Percentiles rank a stretch among this genome's conserved stretches.
These are phyloP conservation scores for Kazachstania sp. DNA, from an alignment of 1,139 yeast genomes.

Conservation along the genomic window DNA sequence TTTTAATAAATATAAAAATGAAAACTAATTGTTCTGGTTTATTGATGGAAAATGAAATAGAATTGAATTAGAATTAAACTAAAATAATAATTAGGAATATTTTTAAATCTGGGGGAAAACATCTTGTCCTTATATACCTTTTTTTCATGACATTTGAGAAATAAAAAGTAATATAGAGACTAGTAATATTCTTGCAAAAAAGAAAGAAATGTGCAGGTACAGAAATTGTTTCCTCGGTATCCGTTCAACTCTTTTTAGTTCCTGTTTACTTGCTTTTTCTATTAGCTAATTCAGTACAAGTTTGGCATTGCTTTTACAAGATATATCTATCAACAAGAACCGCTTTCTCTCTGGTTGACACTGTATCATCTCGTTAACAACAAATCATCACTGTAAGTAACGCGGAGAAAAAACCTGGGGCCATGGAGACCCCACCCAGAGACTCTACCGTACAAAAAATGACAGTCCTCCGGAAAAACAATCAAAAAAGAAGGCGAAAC, in stretches of 20 bases:
- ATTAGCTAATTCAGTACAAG: background rate
- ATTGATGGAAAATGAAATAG: background rate
- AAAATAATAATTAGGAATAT: background rate
- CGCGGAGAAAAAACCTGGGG: background rate
- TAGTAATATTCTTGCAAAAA: background rate
- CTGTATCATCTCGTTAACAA: background rate
- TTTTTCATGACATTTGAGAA: background rate
- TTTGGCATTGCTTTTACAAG: background rate
- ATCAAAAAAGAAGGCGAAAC: background rate
- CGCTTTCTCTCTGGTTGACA: background rate
- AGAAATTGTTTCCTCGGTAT: too few relatives aligned
- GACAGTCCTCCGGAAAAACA: background rate
- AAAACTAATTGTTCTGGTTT: constrained; percentile 3
- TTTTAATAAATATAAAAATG: background rate
- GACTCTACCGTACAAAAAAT: background rate
- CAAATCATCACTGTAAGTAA: background rate
- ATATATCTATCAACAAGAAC: background rate
- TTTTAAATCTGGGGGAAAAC: constrained; percentile 2
- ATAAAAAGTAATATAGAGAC: background rate
- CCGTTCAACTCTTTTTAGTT: too few relatives aligned
- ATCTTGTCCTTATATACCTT: background rate
- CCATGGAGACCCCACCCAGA: background rate
- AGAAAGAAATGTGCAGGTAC: background rate
- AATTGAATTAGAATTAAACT: background rate
- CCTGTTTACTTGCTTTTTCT: background rate